phyloP scores from a whole-genome alignment of 169 alveolate genomes.

The Plasmodium vinckei region DNA sequence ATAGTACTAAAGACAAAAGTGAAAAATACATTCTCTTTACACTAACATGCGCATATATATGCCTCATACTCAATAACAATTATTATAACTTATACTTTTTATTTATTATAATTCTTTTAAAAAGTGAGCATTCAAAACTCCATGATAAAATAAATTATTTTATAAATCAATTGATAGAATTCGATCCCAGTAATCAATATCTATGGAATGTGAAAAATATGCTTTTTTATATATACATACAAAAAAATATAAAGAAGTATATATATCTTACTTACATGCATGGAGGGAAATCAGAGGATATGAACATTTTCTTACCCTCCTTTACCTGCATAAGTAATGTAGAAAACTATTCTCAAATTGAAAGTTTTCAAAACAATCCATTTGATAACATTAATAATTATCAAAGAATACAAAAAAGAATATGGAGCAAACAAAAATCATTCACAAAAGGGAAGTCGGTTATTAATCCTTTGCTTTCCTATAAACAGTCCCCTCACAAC shows the following conservation, averaged over 20 bases:
- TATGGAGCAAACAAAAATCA: not conserved
- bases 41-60: conserved; percentile 37
- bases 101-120: conserved; percentile 7
- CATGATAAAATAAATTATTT: conserved; percentile 22
- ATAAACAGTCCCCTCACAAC: not conserved
- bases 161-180: conserved; percentile 25
- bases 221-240: conserved; percentile 29
- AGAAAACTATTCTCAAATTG: too few relatives aligned
- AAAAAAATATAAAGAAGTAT: conserved; percentile 7
- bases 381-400: not conserved
- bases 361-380: too few relatives aligned
- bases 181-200: conserved; percentile 50
- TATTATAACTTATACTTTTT: conserved; percentile 41
- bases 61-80: conserved; percentile 35
- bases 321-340: not conserved
- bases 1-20: not conserved
- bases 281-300: not conserved
- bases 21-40: conserved; percentile 8
- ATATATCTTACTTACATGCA: not conserved
- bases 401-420: not conserved
- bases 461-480: not conserved
- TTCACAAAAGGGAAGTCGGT: not conserved
- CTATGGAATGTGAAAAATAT: conserved; percentile 46
- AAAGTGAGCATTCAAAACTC: not conserved
- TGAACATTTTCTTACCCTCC: not conserved